Evolutionary conservation across 495 filamentous ascomycete genomes (phyloP).

Genomic region (Aspergillus asperescens): DNA sequence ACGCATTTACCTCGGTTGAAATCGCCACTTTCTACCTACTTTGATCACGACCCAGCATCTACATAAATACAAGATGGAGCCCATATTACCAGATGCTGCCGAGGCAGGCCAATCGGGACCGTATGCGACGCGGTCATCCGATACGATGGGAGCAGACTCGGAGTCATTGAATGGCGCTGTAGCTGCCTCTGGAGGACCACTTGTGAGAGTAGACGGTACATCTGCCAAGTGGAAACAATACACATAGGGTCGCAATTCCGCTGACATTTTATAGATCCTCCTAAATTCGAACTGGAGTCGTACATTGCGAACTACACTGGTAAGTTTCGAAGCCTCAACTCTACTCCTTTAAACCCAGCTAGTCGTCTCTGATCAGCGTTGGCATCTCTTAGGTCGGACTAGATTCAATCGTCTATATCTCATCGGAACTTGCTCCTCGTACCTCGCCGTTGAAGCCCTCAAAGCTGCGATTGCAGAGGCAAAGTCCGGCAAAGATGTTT

Average conservation of each 20-base stretch:
- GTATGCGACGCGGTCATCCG: slow-evolving; percentile 10
- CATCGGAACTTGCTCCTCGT: slow-evolving; percentile 72
- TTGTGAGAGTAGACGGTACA: slow-evolving; percentile 33
- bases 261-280: slow-evolving; percentile 53
- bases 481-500: slow-evolving; percentile 68
- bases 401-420: slow-evolving; percentile 73
- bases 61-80: slow-evolving; percentile 15
- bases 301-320: slow-evolving; percentile 91
- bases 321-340: slow-evolving; percentile 29
- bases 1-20: not conserved
- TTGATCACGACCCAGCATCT: not conserved
- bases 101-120: slow-evolving; percentile 16
- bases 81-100: slow-evolving; percentile 28
- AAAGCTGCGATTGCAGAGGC: slow-evolving; percentile 72
- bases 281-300: slow-evolving; percentile 88
- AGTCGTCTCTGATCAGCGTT: slow-evolving; percentile 2
- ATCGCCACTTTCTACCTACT: not conserved
- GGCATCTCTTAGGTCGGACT: slow-evolving; percentile 53
- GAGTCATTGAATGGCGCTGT: slow-evolving; percentile 15
- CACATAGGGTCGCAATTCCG: not conserved
- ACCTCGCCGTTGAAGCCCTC: slow-evolving; percentile 74
- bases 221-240: not conserved
- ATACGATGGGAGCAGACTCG: slow-evolving; percentile 6
- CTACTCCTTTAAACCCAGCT: not conserved
- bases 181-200: slow-evolving; percentile 3